Percentiles rank a stretch among this genome's conserved stretches.
These are phyloP conservation scores for Eucalyptus marginata DNA, from an alignment of 345 rosid genomes.

Conservation along the genomic window DNA sequence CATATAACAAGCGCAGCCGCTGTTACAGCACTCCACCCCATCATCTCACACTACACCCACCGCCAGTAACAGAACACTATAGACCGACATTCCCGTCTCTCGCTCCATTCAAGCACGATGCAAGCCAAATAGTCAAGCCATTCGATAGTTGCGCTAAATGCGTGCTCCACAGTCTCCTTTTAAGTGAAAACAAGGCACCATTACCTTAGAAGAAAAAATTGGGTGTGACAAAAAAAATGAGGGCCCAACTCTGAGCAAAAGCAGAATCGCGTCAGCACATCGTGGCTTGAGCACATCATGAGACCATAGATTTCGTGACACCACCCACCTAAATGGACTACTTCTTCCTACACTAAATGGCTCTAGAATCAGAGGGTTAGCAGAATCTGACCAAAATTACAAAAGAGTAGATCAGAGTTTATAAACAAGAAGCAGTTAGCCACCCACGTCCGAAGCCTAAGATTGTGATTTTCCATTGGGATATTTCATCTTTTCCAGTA, in stretches of 20 bases:
- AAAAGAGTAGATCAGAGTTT: neutral
- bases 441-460: neutral
- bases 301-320: neutral
- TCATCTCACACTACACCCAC: neutral
- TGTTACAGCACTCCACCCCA: neutral
- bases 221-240: neutral
- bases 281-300: neutral
- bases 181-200: neutral
- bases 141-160: neutral
- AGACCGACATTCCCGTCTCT: neutral
- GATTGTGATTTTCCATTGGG: neutral
- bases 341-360: neutral
- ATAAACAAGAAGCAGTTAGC: neutral
- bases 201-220: neutral
- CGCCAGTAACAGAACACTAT: neutral
- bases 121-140: neutral
- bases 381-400: neutral
- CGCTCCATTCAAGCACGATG: neutral
- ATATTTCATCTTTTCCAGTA: constrained; percentile 45
- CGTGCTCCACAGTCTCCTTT: neutral
- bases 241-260: neutral
- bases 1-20: neutral
- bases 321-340: neutral
- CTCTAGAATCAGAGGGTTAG: neutral
- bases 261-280: neutral